A percentile compares a stretch with the other conserved stretches of the same genome.
Evolutionary conservation across 345 rosid genomes (phyloP).

Genomic region (Hirschfeldia incana): DNA sequence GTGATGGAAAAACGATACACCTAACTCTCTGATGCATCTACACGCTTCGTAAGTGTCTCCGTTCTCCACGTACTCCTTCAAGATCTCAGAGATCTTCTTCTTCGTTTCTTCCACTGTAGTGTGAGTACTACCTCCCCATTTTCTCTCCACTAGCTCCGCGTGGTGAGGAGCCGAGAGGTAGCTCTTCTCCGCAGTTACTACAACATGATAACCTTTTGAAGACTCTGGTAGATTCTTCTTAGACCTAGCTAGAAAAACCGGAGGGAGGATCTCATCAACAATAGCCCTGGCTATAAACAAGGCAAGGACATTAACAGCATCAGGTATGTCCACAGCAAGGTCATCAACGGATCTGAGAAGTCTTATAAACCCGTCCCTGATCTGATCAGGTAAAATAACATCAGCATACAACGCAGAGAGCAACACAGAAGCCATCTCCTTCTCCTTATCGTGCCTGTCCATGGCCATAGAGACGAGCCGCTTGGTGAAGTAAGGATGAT

Average conservation of each 20-base stretch:
- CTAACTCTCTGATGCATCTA: slow-evolving; percentile 88
- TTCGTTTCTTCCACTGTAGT: slow-evolving; percentile 90
- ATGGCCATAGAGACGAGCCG: slow-evolving; percentile 95
- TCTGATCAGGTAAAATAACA: slow-evolving; percentile 82
- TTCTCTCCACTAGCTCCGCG: slow-evolving; percentile 94
- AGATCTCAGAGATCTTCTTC: slow-evolving; percentile 76
- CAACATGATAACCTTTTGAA: slow-evolving; percentile 79
- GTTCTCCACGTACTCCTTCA: slow-evolving; percentile 82
- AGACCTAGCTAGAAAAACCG: slow-evolving; percentile 77
- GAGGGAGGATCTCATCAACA: slow-evolving; percentile 96
- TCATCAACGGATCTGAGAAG: slow-evolving; percentile 97
- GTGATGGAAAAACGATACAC: slow-evolving; percentile 92
- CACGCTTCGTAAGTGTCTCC: slow-evolving; percentile 96
- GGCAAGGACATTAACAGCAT: slow-evolving; percentile 94
- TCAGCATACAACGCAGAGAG: slow-evolving; percentile 91
- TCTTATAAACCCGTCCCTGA: slow-evolving; percentile 92
- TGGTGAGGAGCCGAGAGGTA: slow-evolving; percentile 99
- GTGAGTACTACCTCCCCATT: slow-evolving; percentile 98
- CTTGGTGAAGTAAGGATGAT: slow-evolving; percentile 90
- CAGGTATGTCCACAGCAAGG: slow-evolving; percentile 85
- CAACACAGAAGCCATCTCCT: slow-evolving; percentile 98
- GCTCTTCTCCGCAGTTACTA: slow-evolving; percentile 87
- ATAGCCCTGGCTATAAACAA: slow-evolving; percentile 90
- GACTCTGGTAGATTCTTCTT: slow-evolving; percentile 74
- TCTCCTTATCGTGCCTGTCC: slow-evolving; percentile 99